Evolutionary conservation across 2,329 filamentous ascomycete species (phyloP).

Genomic region (Pestalotiopsis fici): DNA sequence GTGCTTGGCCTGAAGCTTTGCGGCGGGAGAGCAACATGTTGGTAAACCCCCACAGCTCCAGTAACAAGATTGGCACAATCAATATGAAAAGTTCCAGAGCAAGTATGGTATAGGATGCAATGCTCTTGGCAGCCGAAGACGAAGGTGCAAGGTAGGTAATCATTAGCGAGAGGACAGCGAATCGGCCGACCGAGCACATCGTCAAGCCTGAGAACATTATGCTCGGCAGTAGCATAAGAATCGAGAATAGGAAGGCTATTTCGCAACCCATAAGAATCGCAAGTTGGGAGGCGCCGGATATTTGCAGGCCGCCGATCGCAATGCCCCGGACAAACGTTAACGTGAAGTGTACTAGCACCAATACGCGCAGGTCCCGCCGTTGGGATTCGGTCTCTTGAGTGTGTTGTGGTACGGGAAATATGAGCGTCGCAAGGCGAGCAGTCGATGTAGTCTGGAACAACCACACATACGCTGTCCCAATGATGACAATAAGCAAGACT

Average conservation of each 20-base stretch:
- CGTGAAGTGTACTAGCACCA: conserved; percentile 15
- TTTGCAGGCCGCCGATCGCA: conserved; percentile 16
- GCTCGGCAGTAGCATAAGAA: conserved; percentile 15
- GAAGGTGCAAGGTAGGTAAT: not conserved
- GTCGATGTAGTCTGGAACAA: conserved; percentile 13
- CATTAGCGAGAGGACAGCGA: not conserved
- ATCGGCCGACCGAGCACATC: not conserved
- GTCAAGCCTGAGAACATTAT: not conserved
- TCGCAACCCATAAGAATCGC: conserved; percentile 14
- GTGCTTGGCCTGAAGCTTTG: not conserved
- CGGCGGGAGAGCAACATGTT: not conserved
- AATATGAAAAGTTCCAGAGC: not conserved
- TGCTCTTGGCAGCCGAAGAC: not conserved
- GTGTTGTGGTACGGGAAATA: conserved; percentile 12
- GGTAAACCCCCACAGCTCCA: not conserved
- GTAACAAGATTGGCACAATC: not conserved
- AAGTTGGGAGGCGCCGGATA: conserved; percentile 14
- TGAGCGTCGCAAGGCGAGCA: conserved; percentile 12
- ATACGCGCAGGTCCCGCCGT: conserved; percentile 12
- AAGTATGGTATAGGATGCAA: not conserved
- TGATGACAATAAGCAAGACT: conserved; percentile 7
- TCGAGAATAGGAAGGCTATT: conserved; percentile 13
- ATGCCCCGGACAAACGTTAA: conserved; percentile 15
- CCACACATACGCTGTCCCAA: conserved; percentile 12
- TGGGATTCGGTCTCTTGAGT: not conserved